Evolutionary conservation across 768 basidiomycete genomes (phyloP), one percentile per base, ranked within the genome.

Genomic region (Naganishia kalamii): DNA sequence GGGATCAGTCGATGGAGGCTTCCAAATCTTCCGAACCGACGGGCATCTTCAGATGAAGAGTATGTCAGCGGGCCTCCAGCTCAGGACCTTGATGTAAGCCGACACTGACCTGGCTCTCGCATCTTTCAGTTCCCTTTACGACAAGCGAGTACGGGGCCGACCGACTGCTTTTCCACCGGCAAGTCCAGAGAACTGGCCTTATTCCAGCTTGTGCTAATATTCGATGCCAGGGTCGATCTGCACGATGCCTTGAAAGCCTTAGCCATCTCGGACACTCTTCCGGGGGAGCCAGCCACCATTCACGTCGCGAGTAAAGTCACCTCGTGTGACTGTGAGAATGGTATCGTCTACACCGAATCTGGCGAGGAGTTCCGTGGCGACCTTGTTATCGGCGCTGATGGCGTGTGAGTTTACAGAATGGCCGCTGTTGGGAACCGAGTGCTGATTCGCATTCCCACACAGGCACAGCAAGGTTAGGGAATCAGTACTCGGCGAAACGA

Each of bases 311-410:
- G 59, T 43, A 32, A 37, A 8, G 59, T 60, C 33, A 29, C 11
- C 6, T 5, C 37, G 7, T 60, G 59, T 21, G 59, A 60, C 25
- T 43, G 35, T 35, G 59, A 60, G 10, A 11, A 40, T 11, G 61
- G 61, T 3, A 46, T n/a, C 23, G 43, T 66, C 3, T 25, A 19
- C 4, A 41, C 65, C 10, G 54, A 40, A 12, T 29, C 29, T 29
- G 65, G 65, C 19, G 33, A 44, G 25, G 44, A 27, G 15, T 27
- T 66, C 11, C 35, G 30, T 47, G 54, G 29, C 8, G 65, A 66
- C 44, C 30, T 66, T 19, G 48, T 66, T 23, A 66, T 66, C 27
- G 65, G 65, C 23, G 65, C 65, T 19, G 65, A 66, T 65, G 65
- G 65, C 37, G 48, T 66, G 62, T 63, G 29, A 32, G 62, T 47